These are phyloP conservation scores for Cruciata laevipes DNA, from an alignment of 257 asterid genomes.

Conservation along the genomic window DNA sequence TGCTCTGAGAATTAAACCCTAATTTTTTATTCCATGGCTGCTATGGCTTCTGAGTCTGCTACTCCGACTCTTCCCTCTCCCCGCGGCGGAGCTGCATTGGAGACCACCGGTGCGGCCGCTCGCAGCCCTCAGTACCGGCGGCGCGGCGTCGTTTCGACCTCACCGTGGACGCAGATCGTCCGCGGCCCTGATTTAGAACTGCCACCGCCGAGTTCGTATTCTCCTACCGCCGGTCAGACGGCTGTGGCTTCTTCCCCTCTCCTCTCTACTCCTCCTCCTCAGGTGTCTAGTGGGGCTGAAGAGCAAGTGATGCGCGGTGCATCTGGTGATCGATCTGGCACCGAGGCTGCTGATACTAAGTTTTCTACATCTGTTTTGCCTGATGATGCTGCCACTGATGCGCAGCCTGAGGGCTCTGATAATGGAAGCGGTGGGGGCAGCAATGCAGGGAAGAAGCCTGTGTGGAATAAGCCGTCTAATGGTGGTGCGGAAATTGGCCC, in stretches of 20 bases:
- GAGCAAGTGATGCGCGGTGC: slow-evolving; percentile 22
- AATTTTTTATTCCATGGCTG: slow-evolving; percentile 8
- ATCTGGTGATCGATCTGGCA: slow-evolving; percentile 19
- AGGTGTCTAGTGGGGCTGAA: slow-evolving; percentile 16
- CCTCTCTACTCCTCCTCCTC: slow-evolving; percentile 17
- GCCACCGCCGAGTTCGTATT: background rate
- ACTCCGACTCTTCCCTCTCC: slow-evolving; percentile 10
- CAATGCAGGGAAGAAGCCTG: slow-evolving; percentile 41
- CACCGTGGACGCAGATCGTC: slow-evolving; percentile 18
- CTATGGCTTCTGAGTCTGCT: slow-evolving; percentile 6
- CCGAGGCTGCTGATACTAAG: slow-evolving; percentile 2
- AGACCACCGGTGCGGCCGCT: background rate
- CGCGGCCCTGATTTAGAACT: slow-evolving; percentile 15
- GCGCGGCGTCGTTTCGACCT: slow-evolving; percentile 5
- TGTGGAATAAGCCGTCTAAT: slow-evolving; percentile 54
- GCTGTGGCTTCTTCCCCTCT: slow-evolving; percentile 2
- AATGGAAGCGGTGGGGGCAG: slow-evolving; percentile 22
- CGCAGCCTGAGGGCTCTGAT: slow-evolving; percentile 33
- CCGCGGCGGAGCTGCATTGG: slow-evolving; percentile 9
- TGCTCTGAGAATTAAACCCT: background rate
- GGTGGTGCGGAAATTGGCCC: slow-evolving; percentile 37
- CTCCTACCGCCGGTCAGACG: background rate
- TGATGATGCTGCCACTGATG: slow-evolving; percentile 26
- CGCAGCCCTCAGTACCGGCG: slow-evolving; percentile 5
- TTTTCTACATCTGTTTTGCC: slow-evolving; percentile 9